A percentile compares a stretch with the other conserved stretches of the same genome.
phyloP scores from a whole-genome alignment of 106 monocot genomes.

The Cymbidium sinense region DNA sequence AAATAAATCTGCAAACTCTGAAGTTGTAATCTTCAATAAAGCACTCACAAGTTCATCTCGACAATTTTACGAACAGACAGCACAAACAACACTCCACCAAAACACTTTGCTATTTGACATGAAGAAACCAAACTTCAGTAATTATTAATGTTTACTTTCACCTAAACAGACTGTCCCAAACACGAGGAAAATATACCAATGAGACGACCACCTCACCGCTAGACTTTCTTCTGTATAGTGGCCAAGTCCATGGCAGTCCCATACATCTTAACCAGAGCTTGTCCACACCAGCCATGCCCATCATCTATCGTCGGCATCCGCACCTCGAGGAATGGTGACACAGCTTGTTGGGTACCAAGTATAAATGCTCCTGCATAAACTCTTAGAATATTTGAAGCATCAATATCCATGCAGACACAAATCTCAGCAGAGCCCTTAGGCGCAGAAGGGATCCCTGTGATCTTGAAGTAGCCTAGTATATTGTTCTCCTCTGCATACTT shows the following conservation, averaged over 20 bases:
- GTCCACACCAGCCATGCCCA: slow-evolving; percentile 61
- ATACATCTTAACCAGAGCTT: slow-evolving; percentile 46
- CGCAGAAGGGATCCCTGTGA: slow-evolving; percentile 49
- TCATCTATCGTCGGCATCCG: slow-evolving; percentile 69
- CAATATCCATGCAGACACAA: slow-evolving; percentile 68
- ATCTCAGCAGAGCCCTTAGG: slow-evolving; percentile 61
- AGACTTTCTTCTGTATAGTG: slow-evolving; percentile 27
- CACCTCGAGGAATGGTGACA: slow-evolving; percentile 50
- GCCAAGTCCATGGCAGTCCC: slow-evolving; percentile 40
- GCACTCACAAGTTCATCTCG: neutral
- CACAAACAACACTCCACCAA: neutral
- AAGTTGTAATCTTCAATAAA: neutral
- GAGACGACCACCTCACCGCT: slow-evolving; percentile 5
- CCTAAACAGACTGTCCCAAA: too few relatives aligned
- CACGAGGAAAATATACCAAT: neutral
- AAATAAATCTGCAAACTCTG: neutral
- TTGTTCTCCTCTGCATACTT: slow-evolving; percentile 44
- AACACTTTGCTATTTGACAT: too few relatives aligned
- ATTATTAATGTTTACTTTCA: too few relatives aligned
- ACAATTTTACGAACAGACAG: neutral
- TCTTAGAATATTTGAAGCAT: slow-evolving; percentile 53
- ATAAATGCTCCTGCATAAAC: slow-evolving; percentile 45
- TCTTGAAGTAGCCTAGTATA: slow-evolving; percentile 68
- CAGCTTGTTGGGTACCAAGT: slow-evolving; percentile 4
- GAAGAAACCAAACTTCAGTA: too few relatives aligned